Evolutionary conservation across 139 green algal species (phyloP).

Genomic region (Asterochloris sp.): DNA sequence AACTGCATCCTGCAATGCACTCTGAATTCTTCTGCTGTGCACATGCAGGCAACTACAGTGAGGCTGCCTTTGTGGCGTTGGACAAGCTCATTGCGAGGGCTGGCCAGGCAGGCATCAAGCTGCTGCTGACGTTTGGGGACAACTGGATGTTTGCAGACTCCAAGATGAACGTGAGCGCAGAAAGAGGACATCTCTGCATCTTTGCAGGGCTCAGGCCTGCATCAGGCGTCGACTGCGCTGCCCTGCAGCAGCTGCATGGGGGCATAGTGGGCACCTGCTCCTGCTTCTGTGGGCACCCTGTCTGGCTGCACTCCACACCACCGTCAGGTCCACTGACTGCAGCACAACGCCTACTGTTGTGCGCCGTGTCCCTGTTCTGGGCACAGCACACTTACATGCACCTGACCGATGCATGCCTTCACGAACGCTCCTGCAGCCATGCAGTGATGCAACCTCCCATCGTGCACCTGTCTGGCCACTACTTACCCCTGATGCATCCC

Average conservation of each 20-base stretch:
- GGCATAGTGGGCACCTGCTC: too few species aligned
- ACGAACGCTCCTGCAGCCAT: background rate
- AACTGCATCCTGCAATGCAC: background rate
- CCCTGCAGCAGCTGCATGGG: too few species aligned
- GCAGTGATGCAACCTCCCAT: background rate
- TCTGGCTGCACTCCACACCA: too few species aligned
- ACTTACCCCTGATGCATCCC: background rate
- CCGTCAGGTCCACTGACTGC: too few species aligned
- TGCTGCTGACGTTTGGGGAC: slow-evolving; percentile 3
- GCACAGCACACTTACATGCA: background rate
- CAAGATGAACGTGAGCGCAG: slow-evolving; percentile 4
- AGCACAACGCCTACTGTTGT: too few species aligned
- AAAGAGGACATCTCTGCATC: too few species aligned
- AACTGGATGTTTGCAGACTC: slow-evolving; percentile 15
- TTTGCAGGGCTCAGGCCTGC: too few species aligned
- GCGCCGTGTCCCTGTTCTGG: too few species aligned
- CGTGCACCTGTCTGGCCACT: background rate
- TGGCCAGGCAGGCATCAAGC: slow-evolving; percentile 3
- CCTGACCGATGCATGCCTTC: background rate
- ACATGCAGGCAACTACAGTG: slow-evolving; percentile 18
- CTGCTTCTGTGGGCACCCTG: too few species aligned
- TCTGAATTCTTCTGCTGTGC: slow-evolving; percentile 8
- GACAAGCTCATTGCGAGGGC: slow-evolving; percentile 14
- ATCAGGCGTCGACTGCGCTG: too few species aligned
- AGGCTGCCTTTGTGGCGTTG: background rate